A percentile compares a stretch with the other conserved stretches of the same genome.
Conservation (phyloP, 1,284 basidiomycete genomes). For the Leccinum angustisporum region DNA sequence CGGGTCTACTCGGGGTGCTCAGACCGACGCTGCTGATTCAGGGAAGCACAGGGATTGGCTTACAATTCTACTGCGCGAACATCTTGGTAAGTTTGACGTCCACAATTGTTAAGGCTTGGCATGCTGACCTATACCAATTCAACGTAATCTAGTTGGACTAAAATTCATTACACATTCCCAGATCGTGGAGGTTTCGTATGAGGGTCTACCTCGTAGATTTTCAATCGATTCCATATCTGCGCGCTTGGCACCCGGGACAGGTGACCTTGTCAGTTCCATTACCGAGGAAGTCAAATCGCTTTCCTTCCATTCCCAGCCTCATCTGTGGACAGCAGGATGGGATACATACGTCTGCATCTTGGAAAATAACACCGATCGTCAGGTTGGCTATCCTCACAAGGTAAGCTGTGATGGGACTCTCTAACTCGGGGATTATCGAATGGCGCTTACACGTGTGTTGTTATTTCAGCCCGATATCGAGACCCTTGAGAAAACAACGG, state of each 20-base stretch:
- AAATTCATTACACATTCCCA: conserved; percentile 69
- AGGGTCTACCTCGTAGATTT: conserved; percentile 57
- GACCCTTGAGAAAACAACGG: conserved; percentile 42
- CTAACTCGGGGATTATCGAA: conserved; percentile 8
- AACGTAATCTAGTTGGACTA: conserved; percentile 57
- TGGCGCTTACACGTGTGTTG: conserved; percentile 14
- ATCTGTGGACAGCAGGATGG: conserved; percentile 64
- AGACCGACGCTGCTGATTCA: conserved; percentile 25
- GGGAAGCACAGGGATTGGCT: conserved; percentile 63
- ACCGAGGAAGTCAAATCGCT: conserved; percentile 43
- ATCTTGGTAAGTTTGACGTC: conserved; percentile 47
- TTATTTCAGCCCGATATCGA: conserved; percentile 43
- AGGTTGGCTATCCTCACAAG: conserved; percentile 30
- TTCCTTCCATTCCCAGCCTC: conserved; percentile 37
- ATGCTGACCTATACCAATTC: conserved; percentile 15
- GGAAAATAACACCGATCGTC: conserved; percentile 32
- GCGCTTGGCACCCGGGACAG: conserved; percentile 27
- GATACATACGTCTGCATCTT: conserved; percentile 54
- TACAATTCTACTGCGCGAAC: conserved; percentile 58
- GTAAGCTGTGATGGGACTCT: conserved; percentile 22
- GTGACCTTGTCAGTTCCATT: conserved; percentile 35
- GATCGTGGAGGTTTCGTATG: conserved; percentile 62
- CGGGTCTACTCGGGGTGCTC: conserved; percentile 13
- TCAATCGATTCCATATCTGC: conserved; percentile 49
- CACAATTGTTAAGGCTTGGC: conserved; percentile 3